phyloP scores from a whole-genome alignment of 2,329 filamentous ascomycete genomes.

The Coniochaeta sp. region DNA sequence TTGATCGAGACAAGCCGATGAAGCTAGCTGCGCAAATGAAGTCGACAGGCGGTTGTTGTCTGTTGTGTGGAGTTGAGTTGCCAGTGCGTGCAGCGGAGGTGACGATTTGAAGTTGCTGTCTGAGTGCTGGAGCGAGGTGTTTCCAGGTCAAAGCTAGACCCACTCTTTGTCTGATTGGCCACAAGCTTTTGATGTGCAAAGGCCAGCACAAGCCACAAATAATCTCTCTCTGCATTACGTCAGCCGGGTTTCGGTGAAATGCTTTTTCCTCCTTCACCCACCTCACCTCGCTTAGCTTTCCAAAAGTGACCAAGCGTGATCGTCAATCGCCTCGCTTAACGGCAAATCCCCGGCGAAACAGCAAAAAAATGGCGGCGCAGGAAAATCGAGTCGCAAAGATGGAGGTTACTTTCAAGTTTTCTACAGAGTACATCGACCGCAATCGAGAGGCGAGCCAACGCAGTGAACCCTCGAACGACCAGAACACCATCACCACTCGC shows the following conservation, averaged over 20 bases:
- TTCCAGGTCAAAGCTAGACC: constrained; percentile 17
- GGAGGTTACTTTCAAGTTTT: no score
- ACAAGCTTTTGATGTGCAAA: constrained; percentile 12
- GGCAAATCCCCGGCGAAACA: background rate
- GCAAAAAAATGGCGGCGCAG: background rate
- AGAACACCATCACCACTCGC: background rate
- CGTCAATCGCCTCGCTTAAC: background rate
- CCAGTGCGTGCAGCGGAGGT: background rate
- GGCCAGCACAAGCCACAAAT: background rate
- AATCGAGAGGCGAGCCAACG: constrained; percentile 18
- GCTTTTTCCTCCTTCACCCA: no score
- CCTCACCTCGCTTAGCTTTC: background rate
- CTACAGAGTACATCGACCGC: background rate
- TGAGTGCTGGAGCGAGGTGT: constrained; percentile 18
- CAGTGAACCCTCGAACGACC: constrained; percentile 18
- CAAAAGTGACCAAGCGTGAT: background rate
- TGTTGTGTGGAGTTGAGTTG: constrained; percentile 2
- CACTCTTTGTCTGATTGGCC: constrained; percentile 1
- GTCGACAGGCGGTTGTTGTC: background rate
- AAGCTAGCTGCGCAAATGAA: background rate
- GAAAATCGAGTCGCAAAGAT: background rate
- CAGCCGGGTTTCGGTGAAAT: constrained; percentile 2
- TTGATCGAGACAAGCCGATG: background rate
- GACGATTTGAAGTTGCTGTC: constrained; percentile 1
- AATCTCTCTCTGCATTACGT: constrained; percentile 10